A percentile compares a stretch with the other conserved stretches of the same genome.
These are phyloP conservation scores for Endocalyx cinctus DNA, from an alignment of 2,329 filamentous ascomycete genomes.

Conservation along the genomic window DNA sequence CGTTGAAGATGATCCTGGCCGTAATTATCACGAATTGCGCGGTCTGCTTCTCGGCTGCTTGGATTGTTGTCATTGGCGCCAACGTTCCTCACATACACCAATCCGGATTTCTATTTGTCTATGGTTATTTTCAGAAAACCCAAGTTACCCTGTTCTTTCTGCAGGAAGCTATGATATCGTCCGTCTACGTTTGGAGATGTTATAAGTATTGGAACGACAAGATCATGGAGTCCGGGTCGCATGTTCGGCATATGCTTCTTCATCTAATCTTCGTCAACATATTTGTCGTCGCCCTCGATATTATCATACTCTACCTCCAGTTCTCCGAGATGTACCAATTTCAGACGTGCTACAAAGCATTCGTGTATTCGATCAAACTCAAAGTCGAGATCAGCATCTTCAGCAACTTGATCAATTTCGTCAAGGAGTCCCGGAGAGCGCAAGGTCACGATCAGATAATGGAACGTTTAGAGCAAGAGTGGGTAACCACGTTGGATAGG, in stretches of 20 bases:
- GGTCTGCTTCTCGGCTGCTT: slow-evolving; percentile 44
- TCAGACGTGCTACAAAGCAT: slow-evolving; percentile 16
- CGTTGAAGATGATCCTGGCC: slow-evolving; percentile 40
- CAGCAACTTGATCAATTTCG: slow-evolving; percentile 11
- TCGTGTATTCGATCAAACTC: slow-evolving; percentile 15
- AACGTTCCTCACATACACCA: slow-evolving; percentile 19
- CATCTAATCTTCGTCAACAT: slow-evolving; percentile 34
- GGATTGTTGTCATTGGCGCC: slow-evolving; percentile 43
- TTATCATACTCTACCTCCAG: slow-evolving; percentile 16
- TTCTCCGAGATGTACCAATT: slow-evolving; percentile 14
- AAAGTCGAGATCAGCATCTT: slow-evolving; percentile 14
- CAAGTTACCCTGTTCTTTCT: slow-evolving; percentile 45
- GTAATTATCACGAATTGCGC: slow-evolving; percentile 49
- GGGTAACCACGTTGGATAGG: neutral
- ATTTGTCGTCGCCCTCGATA: slow-evolving; percentile 31
- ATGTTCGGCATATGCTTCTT: slow-evolving; percentile 27
- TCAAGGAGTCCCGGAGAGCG: slow-evolving; percentile 2
- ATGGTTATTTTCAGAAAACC: slow-evolving; percentile 40
- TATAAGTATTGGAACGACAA: slow-evolving; percentile 28
- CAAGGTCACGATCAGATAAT: neutral
- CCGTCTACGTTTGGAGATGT: slow-evolving; percentile 38
- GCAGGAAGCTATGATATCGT: slow-evolving; percentile 43
- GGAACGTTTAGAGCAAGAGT: slow-evolving; percentile 1
- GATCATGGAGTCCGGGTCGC: neutral
- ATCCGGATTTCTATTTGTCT: slow-evolving; percentile 7